Conservation (phyloP, 176 grass and related monocot genomes). For the Bonia amplexicaulis region DNA sequence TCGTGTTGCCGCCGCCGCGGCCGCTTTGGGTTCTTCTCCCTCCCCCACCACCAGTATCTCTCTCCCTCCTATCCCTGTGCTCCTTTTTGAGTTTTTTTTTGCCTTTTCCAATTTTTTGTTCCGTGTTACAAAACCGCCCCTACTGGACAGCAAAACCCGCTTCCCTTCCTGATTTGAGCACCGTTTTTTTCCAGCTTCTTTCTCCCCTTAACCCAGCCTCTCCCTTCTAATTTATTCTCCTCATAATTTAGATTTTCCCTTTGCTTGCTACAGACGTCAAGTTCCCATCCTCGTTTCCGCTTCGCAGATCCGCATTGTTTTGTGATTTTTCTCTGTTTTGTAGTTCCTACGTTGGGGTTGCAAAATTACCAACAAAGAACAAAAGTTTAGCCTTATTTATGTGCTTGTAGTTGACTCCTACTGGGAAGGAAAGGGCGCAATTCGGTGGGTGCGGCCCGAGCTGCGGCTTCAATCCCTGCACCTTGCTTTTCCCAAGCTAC, state of each 20-base stretch:
- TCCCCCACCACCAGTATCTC: not conserved
- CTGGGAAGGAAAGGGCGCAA: not conserved
- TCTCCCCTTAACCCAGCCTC: not conserved
- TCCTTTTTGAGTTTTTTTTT: slow-evolving; percentile 15
- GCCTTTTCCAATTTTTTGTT: not conserved
- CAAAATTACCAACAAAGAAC: not conserved
- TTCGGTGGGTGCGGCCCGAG: slow-evolving; percentile 27
- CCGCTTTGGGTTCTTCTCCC: slow-evolving; percentile 42
- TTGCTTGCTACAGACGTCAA: not conserved
- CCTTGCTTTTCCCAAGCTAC: not conserved
- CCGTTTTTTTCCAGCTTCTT: not conserved
- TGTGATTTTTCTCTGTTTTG: not conserved
- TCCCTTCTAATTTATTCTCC: not conserved
- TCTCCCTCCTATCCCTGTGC: slow-evolving; percentile 9
- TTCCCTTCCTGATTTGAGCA: slow-evolving; percentile 10
- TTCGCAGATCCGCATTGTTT: slow-evolving; percentile 42
- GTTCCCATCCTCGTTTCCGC: not conserved
- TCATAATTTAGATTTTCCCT: not conserved
- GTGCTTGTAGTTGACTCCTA: slow-evolving; percentile 30
- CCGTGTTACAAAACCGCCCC: slow-evolving; percentile 37
- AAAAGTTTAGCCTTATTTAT: not conserved
- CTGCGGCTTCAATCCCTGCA: slow-evolving; percentile 22
- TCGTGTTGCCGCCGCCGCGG: not conserved
- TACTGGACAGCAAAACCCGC: slow-evolving; percentile 17
- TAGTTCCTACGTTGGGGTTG: not conserved